Conservation (phyloP, 352 stramenopile genomes). For the Pythium dissotocum region DNA sequence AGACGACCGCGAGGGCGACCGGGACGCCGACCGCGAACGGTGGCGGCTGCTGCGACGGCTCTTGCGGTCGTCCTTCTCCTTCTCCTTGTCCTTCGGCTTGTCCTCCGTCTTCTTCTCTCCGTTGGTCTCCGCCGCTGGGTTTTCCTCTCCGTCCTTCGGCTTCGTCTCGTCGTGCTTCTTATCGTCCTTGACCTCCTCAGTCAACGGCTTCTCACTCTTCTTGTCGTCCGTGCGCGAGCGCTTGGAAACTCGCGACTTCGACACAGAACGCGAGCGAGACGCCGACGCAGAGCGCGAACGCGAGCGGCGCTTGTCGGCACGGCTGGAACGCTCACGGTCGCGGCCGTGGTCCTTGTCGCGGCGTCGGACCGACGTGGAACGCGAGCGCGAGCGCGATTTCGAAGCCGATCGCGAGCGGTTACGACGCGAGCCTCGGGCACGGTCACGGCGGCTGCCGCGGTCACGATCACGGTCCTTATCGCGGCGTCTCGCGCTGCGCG, state of each 20-base stretch:
- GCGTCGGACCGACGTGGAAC: constrained; percentile 31
- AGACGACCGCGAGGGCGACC: constrained; percentile 33
- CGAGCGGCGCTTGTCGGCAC: constrained; percentile 24
- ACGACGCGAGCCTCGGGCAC: constrained; percentile 31
- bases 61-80: constrained; percentile 22
- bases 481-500: constrained; percentile 27
- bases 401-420: constrained; percentile 36
- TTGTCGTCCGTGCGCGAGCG: constrained; percentile 26
- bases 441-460: constrained; percentile 29
- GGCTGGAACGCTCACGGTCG: constrained; percentile 17
- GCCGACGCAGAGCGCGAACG: constrained; percentile 20
- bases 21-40: constrained; percentile 54
- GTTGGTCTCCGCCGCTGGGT: constrained; percentile 10
- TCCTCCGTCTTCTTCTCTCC: constrained; percentile 10
- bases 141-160: constrained; percentile 15
- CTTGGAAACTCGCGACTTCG: constrained; percentile 34
- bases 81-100: constrained; percentile 14
- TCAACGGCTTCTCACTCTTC: constrained; percentile 15
- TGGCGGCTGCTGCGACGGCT: constrained; percentile 50
- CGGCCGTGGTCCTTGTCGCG: constrained; percentile 19
- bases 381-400: constrained; percentile 26
- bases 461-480: constrained; percentile 25
- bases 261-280: constrained; percentile 33
- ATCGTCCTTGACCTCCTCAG: background rate
- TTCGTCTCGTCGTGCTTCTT: constrained; percentile 17